These are phyloP conservation scores for Plenodomus lindquistii DNA, from an alignment of 2,329 filamentous ascomycete genomes.

Conservation along the genomic window DNA sequence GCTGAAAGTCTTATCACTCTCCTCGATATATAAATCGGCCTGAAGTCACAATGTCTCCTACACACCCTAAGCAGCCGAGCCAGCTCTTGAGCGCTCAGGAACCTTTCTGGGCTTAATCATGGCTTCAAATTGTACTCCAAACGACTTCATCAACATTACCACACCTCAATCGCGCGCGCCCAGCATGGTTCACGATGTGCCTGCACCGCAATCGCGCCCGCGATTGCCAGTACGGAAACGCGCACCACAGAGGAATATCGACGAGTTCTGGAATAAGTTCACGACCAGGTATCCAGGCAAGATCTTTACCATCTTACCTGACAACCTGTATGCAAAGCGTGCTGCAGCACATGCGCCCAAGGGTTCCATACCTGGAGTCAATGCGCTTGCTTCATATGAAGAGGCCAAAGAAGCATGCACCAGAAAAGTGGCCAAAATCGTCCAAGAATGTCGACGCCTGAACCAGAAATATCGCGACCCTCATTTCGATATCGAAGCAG, in stretches of 20 bases:
- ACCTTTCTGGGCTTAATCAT: constrained; percentile 23
- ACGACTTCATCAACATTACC: constrained; percentile 44
- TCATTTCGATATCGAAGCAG: constrained; percentile 83
- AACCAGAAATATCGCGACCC: constrained; percentile 86
- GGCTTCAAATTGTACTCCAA: constrained; percentile 41
- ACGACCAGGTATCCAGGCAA: constrained; percentile 72
- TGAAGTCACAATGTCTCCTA: constrained; percentile 34
- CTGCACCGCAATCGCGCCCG: constrained; percentile 18
- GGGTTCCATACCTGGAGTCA: constrained; percentile 61
- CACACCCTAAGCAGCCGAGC: constrained; percentile 15
- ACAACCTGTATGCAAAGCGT: constrained; percentile 66
- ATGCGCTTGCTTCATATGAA: constrained; percentile 70
- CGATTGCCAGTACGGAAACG: constrained; percentile 50
- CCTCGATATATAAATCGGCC: constrained; percentile 29
- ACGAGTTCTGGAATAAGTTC: constrained; percentile 74
- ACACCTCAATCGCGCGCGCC: constrained; percentile 41
- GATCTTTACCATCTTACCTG: constrained; percentile 71
- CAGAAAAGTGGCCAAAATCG: constrained; percentile 62
- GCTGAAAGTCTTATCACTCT: constrained; percentile 27
- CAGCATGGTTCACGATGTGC: constrained; percentile 39
- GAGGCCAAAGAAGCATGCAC: constrained; percentile 71
- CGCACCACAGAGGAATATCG: constrained; percentile 67
- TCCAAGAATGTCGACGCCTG: constrained; percentile 68
- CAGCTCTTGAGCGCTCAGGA: constrained; percentile 2
- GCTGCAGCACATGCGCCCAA: constrained; percentile 61